Evolutionary conservation across 768 basidiomycete species (phyloP).

Genomic region (Solioccasus polychromus): DNA sequence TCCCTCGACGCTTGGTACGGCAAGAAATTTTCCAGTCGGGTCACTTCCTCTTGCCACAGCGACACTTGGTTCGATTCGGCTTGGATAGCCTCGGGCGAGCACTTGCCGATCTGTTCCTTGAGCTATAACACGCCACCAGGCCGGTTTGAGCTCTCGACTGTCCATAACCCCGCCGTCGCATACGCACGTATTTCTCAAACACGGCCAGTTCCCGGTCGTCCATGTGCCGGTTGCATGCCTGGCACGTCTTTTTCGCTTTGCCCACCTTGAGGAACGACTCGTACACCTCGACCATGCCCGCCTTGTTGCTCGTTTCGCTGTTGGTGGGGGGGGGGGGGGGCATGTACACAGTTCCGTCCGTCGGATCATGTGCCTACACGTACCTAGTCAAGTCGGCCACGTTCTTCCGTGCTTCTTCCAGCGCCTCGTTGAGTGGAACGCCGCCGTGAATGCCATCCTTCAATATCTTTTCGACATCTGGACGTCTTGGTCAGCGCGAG

Average conservation of each 20-base stretch:
- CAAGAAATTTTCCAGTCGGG: constrained; percentile 53
- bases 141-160: background rate
- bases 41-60: constrained; percentile 60
- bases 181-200: constrained; percentile 73
- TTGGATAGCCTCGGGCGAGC: constrained; percentile 45
- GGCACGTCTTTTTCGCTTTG: constrained; percentile 64
- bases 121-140: constrained; percentile 42
- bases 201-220: constrained; percentile 48
- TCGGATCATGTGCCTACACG: background rate
- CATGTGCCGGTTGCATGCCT: constrained; percentile 72
- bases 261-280: constrained; percentile 54
- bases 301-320: constrained; percentile 21
- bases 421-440: constrained; percentile 42
- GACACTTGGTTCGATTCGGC: constrained; percentile 35
- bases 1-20: constrained; percentile 54
- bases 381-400: constrained; percentile 23
- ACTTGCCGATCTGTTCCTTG: constrained; percentile 56
- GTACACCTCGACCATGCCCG: constrained; percentile 48
- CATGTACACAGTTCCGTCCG: background rate
- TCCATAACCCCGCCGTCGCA: background rate
- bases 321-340: background rate
- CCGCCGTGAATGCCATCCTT: constrained; percentile 40
- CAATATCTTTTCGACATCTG: constrained; percentile 43
- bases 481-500: background rate
- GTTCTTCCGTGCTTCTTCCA: constrained; percentile 35